Base-by-base conservation (phyloP, 805 yeast species). In the Lachancea meyersii region DNA sequence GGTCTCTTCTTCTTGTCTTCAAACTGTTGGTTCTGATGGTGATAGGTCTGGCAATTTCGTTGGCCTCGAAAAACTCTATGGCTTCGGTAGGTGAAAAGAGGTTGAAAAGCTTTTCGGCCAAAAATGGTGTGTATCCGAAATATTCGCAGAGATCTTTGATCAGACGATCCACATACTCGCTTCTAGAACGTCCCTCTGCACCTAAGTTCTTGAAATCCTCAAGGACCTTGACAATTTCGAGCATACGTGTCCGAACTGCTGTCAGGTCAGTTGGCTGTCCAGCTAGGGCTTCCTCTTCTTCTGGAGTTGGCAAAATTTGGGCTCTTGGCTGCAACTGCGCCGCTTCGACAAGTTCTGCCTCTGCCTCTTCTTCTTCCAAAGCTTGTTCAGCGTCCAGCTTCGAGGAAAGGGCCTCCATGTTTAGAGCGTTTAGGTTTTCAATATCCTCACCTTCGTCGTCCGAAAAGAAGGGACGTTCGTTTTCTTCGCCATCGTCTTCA, bases 21-120 rank as follows among this genome's bases (percentile, higher is more conserved):
- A 93, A 72, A 14, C 98, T 93, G 66, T 93, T 93, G n/a, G 98
- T 89, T 73, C 99, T 83, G 55, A 93, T 89, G 17, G 97, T 93
- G 45, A 93, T 75, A 38, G 99, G 99, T 64, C 99, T 78, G 24
- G 95, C 84, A 44, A 91, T 86, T 69, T 93, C 99, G 67, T 93
- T 93, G 27, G 98, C 97, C 71, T 93, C 99, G 55, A 93, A 93
- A 60, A 93, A 93, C 66, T 93, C 99, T 75, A 93, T 77, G 11
- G 98, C 97, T 70, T 93, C 99, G 9, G 93, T 75, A 31, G 97
- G 97, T 16, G 94, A 78, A 62, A 93, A 93, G 48, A 93, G 71
- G 55, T 89, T 79, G 72, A 89, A 93, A 45, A 91, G 73, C 67
- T 93, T 91, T 61, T 89, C 96, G 27, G 98, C 98, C 57, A 93